Percentiles rank a stretch among this genome's conserved stretches.
These are phyloP conservation scores for Stagonosporopsis chrysanthemi DNA, from an alignment of 2,329 filamentous ascomycete genomes.

Conservation along the genomic window DNA sequence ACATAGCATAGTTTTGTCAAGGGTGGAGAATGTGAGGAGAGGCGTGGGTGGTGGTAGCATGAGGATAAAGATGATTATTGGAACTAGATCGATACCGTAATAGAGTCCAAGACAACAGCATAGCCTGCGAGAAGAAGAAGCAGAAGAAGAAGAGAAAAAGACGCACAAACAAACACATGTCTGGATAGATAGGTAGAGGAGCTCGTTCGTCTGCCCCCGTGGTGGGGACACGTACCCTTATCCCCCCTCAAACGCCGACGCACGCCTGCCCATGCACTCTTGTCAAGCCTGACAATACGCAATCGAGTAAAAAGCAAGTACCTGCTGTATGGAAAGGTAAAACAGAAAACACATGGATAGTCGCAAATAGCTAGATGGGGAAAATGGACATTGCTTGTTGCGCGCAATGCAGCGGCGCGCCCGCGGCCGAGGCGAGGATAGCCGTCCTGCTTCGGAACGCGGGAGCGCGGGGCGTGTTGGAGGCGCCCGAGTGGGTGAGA, in stretches of 20 bases:
- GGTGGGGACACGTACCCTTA: neutral
- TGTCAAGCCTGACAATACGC: conserved; percentile 20
- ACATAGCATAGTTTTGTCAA: too few relatives aligned
- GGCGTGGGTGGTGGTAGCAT: too few relatives aligned
- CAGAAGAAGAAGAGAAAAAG: too few relatives aligned
- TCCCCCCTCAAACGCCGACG: conserved; percentile 11
- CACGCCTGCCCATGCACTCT: conserved; percentile 20
- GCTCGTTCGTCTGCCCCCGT: conserved; percentile 4
- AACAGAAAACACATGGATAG: neutral
- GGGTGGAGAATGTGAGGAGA: too few relatives aligned
- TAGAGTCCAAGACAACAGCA: conserved; percentile 7
- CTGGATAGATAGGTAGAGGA: too few relatives aligned
- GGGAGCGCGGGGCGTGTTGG: conserved; percentile 14
- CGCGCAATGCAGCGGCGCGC: neutral
- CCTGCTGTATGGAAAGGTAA: neutral
- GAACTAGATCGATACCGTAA: conserved; percentile 1
- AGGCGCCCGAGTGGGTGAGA: conserved; percentile 29
- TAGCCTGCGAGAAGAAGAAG: too few relatives aligned
- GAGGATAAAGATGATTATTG: conserved; percentile 13
- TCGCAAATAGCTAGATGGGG: neutral
- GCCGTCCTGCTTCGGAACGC: conserved; percentile 5
- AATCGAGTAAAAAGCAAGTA: conserved; percentile 5
- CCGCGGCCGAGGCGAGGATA: conserved; percentile 3
- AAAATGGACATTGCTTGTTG: neutral
- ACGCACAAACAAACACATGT: too few relatives aligned